Percentiles rank a stretch among this genome's conserved stretches.
phyloP scores from a whole-genome alignment of 2,329 filamentous ascomycete genomes.

The Paracorniculantispora psalliotae region DNA sequence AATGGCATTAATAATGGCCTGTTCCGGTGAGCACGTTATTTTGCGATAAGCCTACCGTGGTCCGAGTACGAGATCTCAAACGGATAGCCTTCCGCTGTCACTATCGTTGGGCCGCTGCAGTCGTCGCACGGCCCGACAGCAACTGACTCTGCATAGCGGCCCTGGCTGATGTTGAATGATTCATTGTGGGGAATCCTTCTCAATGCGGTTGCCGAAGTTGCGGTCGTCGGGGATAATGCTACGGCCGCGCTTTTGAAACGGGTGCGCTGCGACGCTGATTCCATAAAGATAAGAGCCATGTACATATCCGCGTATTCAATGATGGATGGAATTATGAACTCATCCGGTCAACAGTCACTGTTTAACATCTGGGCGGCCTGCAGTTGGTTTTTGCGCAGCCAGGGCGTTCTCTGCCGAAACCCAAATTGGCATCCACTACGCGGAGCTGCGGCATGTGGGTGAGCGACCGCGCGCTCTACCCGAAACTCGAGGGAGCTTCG shows the following conservation, averaged over 20 bases:
- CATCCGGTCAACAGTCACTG: not conserved
- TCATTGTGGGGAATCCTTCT: slow-evolving; percentile 6
- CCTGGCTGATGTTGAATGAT: slow-evolving; percentile 8
- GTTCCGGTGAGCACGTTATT: not conserved
- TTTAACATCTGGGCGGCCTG: not conserved
- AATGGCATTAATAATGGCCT: not conserved
- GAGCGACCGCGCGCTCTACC: not conserved
- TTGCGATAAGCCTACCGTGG: not conserved
- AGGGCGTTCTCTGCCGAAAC: no score
- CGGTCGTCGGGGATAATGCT: not conserved
- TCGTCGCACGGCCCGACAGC: not conserved
- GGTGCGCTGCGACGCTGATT: no score
- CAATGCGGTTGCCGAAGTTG: not conserved
- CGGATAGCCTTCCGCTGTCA: not conserved
- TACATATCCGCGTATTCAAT: no score
- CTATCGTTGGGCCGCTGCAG: not conserved
- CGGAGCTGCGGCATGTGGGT: not conserved
- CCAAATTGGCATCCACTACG: no score
- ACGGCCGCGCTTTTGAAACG: not conserved
- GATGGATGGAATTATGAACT: not conserved
- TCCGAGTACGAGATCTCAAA: not conserved
- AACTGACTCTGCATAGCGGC: not conserved
- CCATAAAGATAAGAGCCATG: no score
- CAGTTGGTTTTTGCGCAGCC: not conserved
- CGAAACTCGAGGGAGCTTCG: not conserved